Evolutionary conservation across 805 yeast genomes (phyloP), one percentile per base, ranked within the genome.

Genomic region (Torulaspora franciscae): DNA sequence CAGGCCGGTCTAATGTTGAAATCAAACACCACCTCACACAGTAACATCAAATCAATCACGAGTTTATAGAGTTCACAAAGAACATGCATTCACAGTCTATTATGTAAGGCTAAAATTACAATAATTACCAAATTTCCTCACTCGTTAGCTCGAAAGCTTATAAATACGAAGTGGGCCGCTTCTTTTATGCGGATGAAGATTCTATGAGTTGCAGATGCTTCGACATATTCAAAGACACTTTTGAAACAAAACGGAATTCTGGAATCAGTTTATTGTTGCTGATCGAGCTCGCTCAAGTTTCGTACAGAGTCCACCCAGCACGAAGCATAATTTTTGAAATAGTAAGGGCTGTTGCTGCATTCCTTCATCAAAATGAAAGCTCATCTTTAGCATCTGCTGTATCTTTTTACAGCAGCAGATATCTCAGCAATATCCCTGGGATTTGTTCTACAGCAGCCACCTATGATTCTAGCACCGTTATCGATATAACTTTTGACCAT

Each of bases 361-460:
- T 6, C 3, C 13, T 13, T 27, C 30, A 4, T 10, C 13, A 2
- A 27, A 23, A 9, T 8, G 19, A n/a, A 25, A 34, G 19, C 28
- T 10, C 9, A 25, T 15, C 4, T 19, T 26, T 14, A 26, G 8
- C 6, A 7, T 17, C 11, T 25, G 24, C 24, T 25, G 40, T 39
- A 44, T 27, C 40, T 44, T 11, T 41, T 24, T 6, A 45, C 44
- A 4, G 63, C 58, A 3, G 27, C 37, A 7, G 50, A 40, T 8
- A 62, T 52, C 40, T 51, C 42, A 32, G 46, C 41, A 28, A 61
- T 61, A 37, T 62, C 79, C 1, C 59, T 54, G 0, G 90, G 88
- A 0, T 78, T 72, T 1, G 87, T 81, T 53, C 88, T 71, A 51
- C 93, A 85, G 62, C 93, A 85, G 4, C 91, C 91, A 6, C 93